These are phyloP conservation scores for Helenozyma rhizophorensis DNA, from an alignment of 805 yeast genomes.

Conservation along the genomic window DNA sequence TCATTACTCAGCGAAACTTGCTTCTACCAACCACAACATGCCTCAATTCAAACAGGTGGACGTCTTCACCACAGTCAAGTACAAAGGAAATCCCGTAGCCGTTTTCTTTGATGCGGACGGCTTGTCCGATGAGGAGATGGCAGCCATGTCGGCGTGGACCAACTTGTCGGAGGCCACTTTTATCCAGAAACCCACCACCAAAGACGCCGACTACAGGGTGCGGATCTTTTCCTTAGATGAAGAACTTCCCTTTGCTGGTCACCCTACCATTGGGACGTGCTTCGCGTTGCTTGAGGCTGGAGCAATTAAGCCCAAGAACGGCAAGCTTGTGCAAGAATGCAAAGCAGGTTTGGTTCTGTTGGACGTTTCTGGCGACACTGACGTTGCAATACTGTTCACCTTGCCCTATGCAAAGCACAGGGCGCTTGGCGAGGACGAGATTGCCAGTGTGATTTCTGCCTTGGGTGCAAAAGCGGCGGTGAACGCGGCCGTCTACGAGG, in stretches of 20 bases:
- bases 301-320: constrained; percentile 20
- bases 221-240: constrained; percentile 45
- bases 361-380: constrained; percentile 14
- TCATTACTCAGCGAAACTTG: too few species aligned
- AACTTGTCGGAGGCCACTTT: constrained; percentile 59
- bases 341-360: constrained; percentile 39
- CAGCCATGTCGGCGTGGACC: constrained; percentile 52
- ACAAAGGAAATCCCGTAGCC: constrained; percentile 54
- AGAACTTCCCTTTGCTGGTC: constrained; percentile 63
- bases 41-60: constrained; percentile 34
- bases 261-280: constrained; percentile 55
- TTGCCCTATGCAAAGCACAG: constrained; percentile 17
- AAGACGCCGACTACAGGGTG: constrained; percentile 42
- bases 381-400: constrained; percentile 25
- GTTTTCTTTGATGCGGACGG: constrained; percentile 41
- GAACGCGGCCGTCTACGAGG: constrained; percentile 30
- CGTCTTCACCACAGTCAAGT: constrained; percentile 36
- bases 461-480: constrained; percentile 8
- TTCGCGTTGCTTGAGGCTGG: constrained; percentile 41
- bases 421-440: constrained; percentile 6
- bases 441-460: constrained; percentile 5
- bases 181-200: constrained; percentile 35
- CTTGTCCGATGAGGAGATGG: constrained; percentile 39
- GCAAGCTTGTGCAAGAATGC: constrained; percentile 41
- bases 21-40: too few species aligned